Conservation (phyloP, 352 stramenopile species). For the Globisporangium mamillatum region DNA sequence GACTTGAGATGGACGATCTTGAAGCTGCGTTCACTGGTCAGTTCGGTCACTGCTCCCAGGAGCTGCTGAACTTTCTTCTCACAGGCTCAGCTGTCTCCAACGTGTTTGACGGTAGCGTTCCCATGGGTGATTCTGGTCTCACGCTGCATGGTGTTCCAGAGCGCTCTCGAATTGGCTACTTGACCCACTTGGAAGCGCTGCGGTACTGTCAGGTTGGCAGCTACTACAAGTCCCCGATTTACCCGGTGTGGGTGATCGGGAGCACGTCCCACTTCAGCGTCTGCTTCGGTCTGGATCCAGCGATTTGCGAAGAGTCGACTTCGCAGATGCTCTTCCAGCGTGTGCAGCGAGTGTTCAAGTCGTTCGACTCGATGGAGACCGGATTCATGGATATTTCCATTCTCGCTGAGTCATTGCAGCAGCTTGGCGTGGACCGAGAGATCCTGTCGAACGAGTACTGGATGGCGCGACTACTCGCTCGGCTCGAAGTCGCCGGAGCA, state of each 20-base stretch:
- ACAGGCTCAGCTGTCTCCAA: constrained; percentile 77
- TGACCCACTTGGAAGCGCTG: constrained; percentile 88
- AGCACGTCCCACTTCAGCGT: constrained; percentile 91
- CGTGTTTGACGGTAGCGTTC: constrained; percentile 78
- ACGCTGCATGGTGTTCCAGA: constrained; percentile 56
- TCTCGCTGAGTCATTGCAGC: constrained; percentile 59
- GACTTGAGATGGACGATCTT: constrained; percentile 75
- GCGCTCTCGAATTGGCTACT: constrained; percentile 72
- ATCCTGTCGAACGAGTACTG: constrained; percentile 57
- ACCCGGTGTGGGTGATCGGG: constrained; percentile 89
- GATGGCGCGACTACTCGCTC: constrained; percentile 57
- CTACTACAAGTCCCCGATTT: constrained; percentile 88
- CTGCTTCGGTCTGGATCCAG: constrained; percentile 65
- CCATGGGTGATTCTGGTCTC: constrained; percentile 75
- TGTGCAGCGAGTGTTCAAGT: constrained; percentile 88
- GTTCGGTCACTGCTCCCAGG: constrained; percentile 83
- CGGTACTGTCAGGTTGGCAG: constrained; percentile 89
- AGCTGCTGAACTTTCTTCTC: constrained; percentile 85
- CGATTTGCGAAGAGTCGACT: constrained; percentile 57
- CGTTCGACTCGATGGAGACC: constrained; percentile 83
- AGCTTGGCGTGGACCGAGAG: constrained; percentile 55
- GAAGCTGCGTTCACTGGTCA: constrained; percentile 53
- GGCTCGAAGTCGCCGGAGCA: constrained; percentile 65
- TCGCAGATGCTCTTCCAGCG: constrained; percentile 81
- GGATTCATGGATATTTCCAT: constrained; percentile 78